Evolutionary conservation across 768 basidiomycete genomes (phyloP), one percentile per base, ranked within the genome.

Genomic region (Chalciporus sphaerocephalus): DNA sequence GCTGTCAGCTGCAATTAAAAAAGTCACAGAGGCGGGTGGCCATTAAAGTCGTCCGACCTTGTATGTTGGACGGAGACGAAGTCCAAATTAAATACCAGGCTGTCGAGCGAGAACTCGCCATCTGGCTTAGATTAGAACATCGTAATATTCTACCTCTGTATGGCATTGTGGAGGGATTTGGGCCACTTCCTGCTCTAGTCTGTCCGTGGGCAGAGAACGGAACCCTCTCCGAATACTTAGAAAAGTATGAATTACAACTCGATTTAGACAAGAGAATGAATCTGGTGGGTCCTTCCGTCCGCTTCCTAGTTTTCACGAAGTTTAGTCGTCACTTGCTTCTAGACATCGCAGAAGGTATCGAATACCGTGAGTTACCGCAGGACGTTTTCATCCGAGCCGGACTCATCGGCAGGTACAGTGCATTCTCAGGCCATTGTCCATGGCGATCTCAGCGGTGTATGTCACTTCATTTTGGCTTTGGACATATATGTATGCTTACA

Each of bases 381-480:
- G 0, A 15, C 10, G 6, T 18, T 23, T 39, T 35, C 5, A 13
- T 20, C 23, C 11, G 20, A 11, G 6, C 21, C 17, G 6, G 34
- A 36, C 23, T 50, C 10, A 22, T 25, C 17, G 17, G 50, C 39
- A 16, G 17, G 30, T 34, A 22, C 42, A 65, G 56, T 62, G 40
- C 56, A 57, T 35, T 28, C 53, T 12, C 38, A 47, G 61, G 21
- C 48, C n/a, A 13, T 59, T 18, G 56, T 69, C 18, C 73, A 74
- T 22, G 71, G 73, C 3, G 73, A 74, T 37, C 38, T 74, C 15
- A 71, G 71, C 48, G 64, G 69, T 8, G 73, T 52, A 39, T 3
- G 55, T 62, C 12, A 10, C 15, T 24, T 22, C 21, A 0, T 17
- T 18, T n/a, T 12, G 25, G 24, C 39, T 10, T 6, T 10, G 33